Percentiles rank a stretch among this genome's conserved stretches.
phyloP scores from a whole-genome alignment of 1,284 basidiomycete species.

The Moesziomyces sp. region DNA sequence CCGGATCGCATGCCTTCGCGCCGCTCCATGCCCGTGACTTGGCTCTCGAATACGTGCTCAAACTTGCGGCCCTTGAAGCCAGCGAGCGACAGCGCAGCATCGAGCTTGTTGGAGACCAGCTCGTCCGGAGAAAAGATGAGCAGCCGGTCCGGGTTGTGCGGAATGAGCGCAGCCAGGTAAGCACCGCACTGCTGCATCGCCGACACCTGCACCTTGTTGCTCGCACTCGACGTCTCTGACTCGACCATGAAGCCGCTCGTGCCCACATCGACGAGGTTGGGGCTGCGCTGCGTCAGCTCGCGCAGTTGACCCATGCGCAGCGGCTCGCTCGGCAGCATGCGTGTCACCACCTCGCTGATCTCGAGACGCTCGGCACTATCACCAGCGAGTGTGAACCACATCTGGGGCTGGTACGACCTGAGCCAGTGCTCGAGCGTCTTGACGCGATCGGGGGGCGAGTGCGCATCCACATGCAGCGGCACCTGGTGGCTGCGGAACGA shows the following conservation, averaged over 20 bases:
- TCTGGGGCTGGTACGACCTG: conserved; percentile 65
- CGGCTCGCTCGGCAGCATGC: conserved; percentile 72
- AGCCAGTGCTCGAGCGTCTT: conserved; percentile 77
- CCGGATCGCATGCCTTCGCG: conserved; percentile 73
- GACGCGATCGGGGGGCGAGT: conserved; percentile 73
- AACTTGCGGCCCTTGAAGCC: conserved; percentile 74
- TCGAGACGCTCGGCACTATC: conserved; percentile 67
- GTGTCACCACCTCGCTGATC: conserved; percentile 68
- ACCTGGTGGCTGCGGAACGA: conserved; percentile 79
- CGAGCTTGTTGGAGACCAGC: conserved; percentile 87
- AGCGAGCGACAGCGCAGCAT: conserved; percentile 74
- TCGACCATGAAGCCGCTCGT: conserved; percentile 75
- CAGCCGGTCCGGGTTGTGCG: conserved; percentile 79
- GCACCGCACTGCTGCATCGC: conserved; percentile 81
- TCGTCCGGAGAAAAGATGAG: conserved; percentile 92
- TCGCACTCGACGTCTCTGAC: conserved; percentile 73
- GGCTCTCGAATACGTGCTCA: conserved; percentile 78
- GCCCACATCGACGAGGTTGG: conserved; percentile 76
- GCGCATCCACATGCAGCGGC: conserved; percentile 79
- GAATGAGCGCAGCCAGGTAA: conserved; percentile 70
- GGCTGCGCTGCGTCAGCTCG: conserved; percentile 50
- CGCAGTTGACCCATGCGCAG: conserved; percentile 76
- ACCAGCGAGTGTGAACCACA: conserved; percentile 54
- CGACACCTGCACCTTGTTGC: conserved; percentile 74
- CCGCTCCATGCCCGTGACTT: conserved; percentile 71